Base-by-base conservation (phyloP, 352 stramenopile species). In the Elongisporangium prolatum region DNA sequence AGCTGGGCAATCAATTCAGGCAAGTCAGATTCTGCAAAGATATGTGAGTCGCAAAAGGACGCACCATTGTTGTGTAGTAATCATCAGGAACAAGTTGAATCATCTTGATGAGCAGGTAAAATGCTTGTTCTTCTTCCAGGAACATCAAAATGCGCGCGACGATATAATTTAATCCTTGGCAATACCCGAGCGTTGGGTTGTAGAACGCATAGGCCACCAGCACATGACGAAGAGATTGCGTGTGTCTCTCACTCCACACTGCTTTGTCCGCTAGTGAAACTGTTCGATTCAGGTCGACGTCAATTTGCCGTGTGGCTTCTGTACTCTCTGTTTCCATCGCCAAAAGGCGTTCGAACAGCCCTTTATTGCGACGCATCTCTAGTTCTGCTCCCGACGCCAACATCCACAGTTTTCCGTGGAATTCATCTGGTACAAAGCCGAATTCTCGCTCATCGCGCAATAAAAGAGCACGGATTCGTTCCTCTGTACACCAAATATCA, bases 111-210 rank as follows among this genome's bases (percentile, higher is more conserved):
- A 96, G 76, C 44, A 96, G 69, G 63, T 85, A 96, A 52, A 96
- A 96, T 10, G 79, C 68, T 63, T 89, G 75, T 67, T 92, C 84
- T 62, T 95, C 83, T 21, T 64, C 66, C 21, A 92, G 48, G 59
- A 77, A 84, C 50, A 80, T 78, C 13, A 96, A 65, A 25, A 89
- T 68, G 47, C 84, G 71, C 17, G 83, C 77, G 18, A 88, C 86
- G 54, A 96, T 91, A 60, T 93, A 95, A 70, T 96, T 96, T 48
- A 96, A 54, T 4, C 88, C 88, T 56, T 96, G 88, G 56, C 86
- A 95, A 65, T 96, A 96, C 3, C 86, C 86, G 4, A 95, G 64
- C 55, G 71, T 75, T 14, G 83, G 80, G 61, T 96, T 95, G 64
- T 86, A 87, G 14, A 78, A 79, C 6, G 85, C 86, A 52, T 95